phyloP scores from a whole-genome alignment of 192 early-diverging fungal species.

The Globomyces pollinis-pini region DNA sequence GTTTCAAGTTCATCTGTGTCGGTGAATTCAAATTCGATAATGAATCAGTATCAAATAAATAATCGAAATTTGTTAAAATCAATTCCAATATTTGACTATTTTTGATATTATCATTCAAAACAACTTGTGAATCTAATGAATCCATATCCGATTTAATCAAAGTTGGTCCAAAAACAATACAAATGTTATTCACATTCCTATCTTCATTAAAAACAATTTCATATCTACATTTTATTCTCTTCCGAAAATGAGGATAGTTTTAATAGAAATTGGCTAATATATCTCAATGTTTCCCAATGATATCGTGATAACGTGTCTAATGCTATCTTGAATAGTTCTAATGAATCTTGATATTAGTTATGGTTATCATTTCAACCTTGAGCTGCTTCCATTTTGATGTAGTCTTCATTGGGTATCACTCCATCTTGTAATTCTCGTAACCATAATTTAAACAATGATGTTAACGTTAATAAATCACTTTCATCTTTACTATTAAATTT shows the following conservation, averaged over 20 bases:
- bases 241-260: slow-evolving; percentile 11
- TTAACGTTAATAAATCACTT: slow-evolving; percentile 24
- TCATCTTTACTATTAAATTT: slow-evolving; percentile 19
- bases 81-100: slow-evolving; percentile 20
- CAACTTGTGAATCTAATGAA: background rate
- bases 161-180: slow-evolving; percentile 89
- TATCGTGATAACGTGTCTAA: slow-evolving; percentile 13
- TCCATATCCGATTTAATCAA: slow-evolving; percentile 69
- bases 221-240: slow-evolving; percentile 66
- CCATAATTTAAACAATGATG: slow-evolving; percentile 37
- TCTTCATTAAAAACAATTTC: too few relatives aligned
- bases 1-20: background rate
- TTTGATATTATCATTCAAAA: slow-evolving; percentile 10
- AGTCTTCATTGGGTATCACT: slow-evolving; percentile 27
- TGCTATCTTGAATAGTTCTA: slow-evolving; percentile 10
- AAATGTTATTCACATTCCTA: slow-evolving; percentile 80
- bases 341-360: slow-evolving; percentile 11
- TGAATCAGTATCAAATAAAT: background rate
- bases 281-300: slow-evolving; percentile 19
- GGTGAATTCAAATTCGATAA: background rate
- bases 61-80: background rate
- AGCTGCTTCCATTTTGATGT: slow-evolving; percentile 5
- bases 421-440: slow-evolving; percentile 34
- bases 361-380: background rate
- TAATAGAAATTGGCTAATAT: slow-evolving; percentile 20